Conservation (phyloP, 371 early-diverging fungal species). For the Batrachochytrium dendrobatidis region DNA sequence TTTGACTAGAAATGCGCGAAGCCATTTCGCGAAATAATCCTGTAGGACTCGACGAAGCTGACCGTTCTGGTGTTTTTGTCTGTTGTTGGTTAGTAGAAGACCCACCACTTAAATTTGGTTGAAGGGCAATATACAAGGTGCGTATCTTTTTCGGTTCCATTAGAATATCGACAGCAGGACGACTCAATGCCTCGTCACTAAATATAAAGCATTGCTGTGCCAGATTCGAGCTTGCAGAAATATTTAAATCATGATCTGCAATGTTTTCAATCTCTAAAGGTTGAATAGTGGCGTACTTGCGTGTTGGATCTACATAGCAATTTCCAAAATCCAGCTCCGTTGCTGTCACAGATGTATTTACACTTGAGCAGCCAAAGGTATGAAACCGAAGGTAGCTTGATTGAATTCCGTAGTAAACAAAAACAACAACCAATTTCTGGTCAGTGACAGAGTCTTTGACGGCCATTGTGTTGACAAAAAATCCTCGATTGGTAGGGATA, state of each 20-base stretch:
- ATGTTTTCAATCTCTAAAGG: constrained; percentile 65
- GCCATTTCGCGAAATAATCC: constrained; percentile 3
- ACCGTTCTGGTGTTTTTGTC: background rate
- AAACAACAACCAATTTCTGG: constrained; percentile 24
- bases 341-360: constrained; percentile 20
- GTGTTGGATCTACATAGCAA: constrained; percentile 71
- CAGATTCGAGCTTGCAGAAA: constrained; percentile 71
- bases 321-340: constrained; percentile 68
- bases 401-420: constrained; percentile 53
- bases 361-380: no score
- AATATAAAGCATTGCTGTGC: constrained; percentile 77
- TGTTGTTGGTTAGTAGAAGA: constrained; percentile 6
- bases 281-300: constrained; percentile 68
- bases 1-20: constrained; percentile 19
- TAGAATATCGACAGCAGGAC: constrained; percentile 20
- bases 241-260: constrained; percentile 54
- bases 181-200: constrained; percentile 57
- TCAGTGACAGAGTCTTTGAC: constrained; percentile 15
- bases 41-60: background rate
- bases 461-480: constrained; percentile 25
- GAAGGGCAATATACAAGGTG: constrained; percentile 72
- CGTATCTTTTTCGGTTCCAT: constrained; percentile 26
- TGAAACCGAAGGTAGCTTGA: constrained; percentile 59
- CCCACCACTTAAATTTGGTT: constrained; percentile 40
- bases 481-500: constrained; percentile 41